Evolutionary conservation across 129 eudicot species (phyloP).

Genomic region (Logfia minima): DNA sequence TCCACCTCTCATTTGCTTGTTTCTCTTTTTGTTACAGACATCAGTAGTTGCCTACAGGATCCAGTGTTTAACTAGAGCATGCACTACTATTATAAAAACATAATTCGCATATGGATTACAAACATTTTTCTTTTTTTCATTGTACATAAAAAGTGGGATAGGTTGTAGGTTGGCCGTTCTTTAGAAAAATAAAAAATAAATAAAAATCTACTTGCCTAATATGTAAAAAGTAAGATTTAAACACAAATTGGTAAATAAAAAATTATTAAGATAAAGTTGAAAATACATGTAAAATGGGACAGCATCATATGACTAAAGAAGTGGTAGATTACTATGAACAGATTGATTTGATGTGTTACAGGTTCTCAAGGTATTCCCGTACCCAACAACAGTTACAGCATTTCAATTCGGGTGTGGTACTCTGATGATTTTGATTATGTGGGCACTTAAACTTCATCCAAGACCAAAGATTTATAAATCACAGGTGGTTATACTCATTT

Average conservation of each 20-base stretch:
- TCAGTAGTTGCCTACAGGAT: not conserved
- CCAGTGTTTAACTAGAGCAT: not conserved
- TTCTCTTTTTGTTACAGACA: not conserved
- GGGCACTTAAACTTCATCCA: slow-evolving; percentile 76
- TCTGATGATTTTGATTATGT: slow-evolving; percentile 59
- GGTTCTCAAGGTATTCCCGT: slow-evolving; percentile 84
- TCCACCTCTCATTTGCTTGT: not conserved
- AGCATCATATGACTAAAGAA: not conserved
- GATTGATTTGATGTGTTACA: slow-evolving; percentile 20
- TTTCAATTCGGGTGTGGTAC: slow-evolving; percentile 93
- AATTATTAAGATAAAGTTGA: no score
- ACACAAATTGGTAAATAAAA: not conserved
- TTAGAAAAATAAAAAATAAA: no score
- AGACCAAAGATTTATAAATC: slow-evolving; percentile 65
- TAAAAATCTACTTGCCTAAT: not conserved
- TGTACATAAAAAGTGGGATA: no score
- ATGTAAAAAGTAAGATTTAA: not conserved
- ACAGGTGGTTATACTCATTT: slow-evolving; percentile 47
- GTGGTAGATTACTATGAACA: not conserved
- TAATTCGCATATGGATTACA: not conserved
- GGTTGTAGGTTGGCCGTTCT: not conserved
- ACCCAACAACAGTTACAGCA: slow-evolving; percentile 72
- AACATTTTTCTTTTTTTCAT: no score
- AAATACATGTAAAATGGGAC: not conserved
- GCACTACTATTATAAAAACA: not conserved